Conservation (phyloP, 371 early-diverging fungal species). For the Rhizomucor pusillus region DNA sequence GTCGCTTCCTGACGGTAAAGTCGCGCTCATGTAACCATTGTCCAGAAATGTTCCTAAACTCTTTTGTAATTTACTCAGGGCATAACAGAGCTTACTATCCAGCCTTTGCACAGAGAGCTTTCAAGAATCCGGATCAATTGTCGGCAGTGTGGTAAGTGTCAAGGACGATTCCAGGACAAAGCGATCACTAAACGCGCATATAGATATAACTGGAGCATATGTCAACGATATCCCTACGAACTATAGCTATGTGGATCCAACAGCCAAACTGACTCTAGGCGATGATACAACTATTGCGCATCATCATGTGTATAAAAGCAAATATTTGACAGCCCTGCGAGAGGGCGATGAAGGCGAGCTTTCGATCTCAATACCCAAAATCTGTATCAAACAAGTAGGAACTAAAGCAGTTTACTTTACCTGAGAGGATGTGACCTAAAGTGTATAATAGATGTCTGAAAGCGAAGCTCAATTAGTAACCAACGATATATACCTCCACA, state of each 20-base stretch:
- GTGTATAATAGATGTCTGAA: constrained; percentile 19
- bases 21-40: not conserved
- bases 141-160: constrained; percentile 58
- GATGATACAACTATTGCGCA: constrained; percentile 53
- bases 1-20: constrained; percentile 41
- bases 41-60: not conserved
- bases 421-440: not conserved
- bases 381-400: constrained; percentile 40
- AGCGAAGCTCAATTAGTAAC: constrained; percentile 23
- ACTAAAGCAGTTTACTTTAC: not conserved
- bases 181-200: too few species aligned
- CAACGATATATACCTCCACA: constrained; percentile 21
- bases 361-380: constrained; percentile 54
- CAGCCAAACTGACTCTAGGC: constrained; percentile 44
- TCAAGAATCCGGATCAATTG: constrained; percentile 53
- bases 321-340: constrained; percentile 55
- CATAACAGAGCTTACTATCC: constrained; percentile 59
- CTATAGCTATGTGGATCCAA: constrained; percentile 54
- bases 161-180: too few species aligned
- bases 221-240: constrained; percentile 56
- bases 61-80: constrained; percentile 36
- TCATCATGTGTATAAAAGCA: constrained; percentile 59
- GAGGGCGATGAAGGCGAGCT: constrained; percentile 72
- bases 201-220: constrained; percentile 56
- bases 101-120: constrained; percentile 51